Percentiles rank a stretch among this genome's conserved stretches.
Evolutionary conservation across 2,329 filamentous ascomycete species (phyloP).

Genomic region (Penicillium sp.): DNA sequence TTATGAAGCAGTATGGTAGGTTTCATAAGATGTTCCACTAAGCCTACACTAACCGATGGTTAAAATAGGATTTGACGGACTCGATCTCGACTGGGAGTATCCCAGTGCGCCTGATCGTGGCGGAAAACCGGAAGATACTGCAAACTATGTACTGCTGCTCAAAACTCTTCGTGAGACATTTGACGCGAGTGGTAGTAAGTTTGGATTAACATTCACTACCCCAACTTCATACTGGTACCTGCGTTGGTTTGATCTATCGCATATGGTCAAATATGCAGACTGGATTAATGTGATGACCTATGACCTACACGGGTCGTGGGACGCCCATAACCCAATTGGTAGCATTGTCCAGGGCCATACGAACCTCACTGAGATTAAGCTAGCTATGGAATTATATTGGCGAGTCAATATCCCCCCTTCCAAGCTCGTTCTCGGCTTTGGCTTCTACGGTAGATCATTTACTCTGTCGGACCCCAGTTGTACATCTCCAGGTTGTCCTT

Average conservation of each 20-base stretch:
- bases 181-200: slow-evolving; percentile 10
- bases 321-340: slow-evolving; percentile 18
- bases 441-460: slow-evolving; percentile 26
- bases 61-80: slow-evolving; percentile 17
- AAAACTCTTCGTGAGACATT: slow-evolving; percentile 11
- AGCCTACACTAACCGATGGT: not conserved
- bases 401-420: slow-evolving; percentile 20
- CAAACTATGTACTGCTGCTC: slow-evolving; percentile 12
- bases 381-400: slow-evolving; percentile 26
- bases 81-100: slow-evolving; percentile 23
- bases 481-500: slow-evolving; percentile 17
- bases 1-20: slow-evolving; percentile 17
- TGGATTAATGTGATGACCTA: slow-evolving; percentile 13
- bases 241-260: slow-evolving; percentile 22
- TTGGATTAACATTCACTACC: slow-evolving; percentile 9
- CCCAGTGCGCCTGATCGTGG: slow-evolving; percentile 7
- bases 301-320: slow-evolving; percentile 19
- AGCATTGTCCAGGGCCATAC: slow-evolving; percentile 23
- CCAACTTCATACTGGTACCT: slow-evolving; percentile 19
- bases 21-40: not conserved
- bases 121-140: slow-evolving; percentile 7
- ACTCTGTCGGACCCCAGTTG: slow-evolving; percentile 23
- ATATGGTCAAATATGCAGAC: not conserved
- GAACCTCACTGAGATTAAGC: slow-evolving; percentile 31
- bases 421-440: slow-evolving; percentile 26